Conservation (phyloP, 2,329 filamentous ascomycete species). For the Fulvia fulva region DNA sequence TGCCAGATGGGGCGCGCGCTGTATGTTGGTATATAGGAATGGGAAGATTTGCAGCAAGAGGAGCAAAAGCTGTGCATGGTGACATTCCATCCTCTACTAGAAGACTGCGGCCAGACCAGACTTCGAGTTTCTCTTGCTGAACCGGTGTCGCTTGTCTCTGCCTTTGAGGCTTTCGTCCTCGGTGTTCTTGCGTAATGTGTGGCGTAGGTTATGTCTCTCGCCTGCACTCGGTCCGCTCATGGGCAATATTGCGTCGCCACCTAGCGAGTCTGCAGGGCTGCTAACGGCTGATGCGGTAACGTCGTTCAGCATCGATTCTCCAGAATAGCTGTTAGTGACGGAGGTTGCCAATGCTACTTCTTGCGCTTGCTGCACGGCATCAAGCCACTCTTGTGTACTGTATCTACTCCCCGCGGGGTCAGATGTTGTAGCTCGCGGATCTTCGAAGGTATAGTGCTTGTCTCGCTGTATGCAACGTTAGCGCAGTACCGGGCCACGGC, state of each 20-base stretch:
- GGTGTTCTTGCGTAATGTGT: constrained; percentile 37
- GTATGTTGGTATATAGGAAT: not conserved
- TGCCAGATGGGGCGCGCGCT: not conserved
- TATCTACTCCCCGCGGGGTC: constrained; percentile 62
- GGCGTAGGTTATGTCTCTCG: constrained; percentile 26
- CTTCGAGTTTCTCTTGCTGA: constrained; percentile 90
- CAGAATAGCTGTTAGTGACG: constrained; percentile 62
- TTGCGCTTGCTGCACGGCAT: constrained; percentile 78
- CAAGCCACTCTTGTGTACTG: constrained; percentile 86
- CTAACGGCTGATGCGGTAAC: constrained; percentile 54
- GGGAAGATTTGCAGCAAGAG: not conserved
- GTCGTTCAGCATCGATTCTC: constrained; percentile 43
- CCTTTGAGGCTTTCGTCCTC: constrained; percentile 31
- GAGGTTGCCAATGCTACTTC: constrained; percentile 71
- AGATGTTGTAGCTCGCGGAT: constrained; percentile 68
- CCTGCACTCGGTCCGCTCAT: constrained; percentile 24
- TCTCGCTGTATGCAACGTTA: constrained; percentile 58
- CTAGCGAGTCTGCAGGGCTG: constrained; percentile 72
- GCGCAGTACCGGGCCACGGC: constrained; percentile 15
- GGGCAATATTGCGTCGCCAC: constrained; percentile 44
- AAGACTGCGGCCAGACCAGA: constrained; percentile 90
- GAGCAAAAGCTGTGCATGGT: not conserved
- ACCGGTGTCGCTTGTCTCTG: constrained; percentile 56
- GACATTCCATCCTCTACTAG: constrained; percentile 36
- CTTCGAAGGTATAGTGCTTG: constrained; percentile 89